phyloP scores from a whole-genome alignment of 139 green algal genomes.

The Zygnema cylindricum region DNA sequence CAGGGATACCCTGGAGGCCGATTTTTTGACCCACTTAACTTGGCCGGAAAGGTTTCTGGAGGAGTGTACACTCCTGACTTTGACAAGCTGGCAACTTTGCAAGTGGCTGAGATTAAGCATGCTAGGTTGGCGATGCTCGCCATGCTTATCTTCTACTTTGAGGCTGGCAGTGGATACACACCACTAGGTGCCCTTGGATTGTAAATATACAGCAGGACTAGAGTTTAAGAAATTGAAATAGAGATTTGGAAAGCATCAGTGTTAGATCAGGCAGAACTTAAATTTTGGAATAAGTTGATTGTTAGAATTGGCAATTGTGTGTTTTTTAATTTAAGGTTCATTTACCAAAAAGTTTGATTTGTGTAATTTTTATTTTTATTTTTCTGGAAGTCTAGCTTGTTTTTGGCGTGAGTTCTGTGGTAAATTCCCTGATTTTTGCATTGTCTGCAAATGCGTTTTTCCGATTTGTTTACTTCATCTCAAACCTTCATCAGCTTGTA shows the following conservation, averaged over 20 bases:
- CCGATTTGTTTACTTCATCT: too few relatives aligned
- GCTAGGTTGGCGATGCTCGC: conserved; percentile 50
- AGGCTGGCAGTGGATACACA: conserved; percentile 28
- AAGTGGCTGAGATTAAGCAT: conserved; percentile 50
- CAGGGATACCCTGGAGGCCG: conserved; percentile 68
- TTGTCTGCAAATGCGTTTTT: too few relatives aligned
- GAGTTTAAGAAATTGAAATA: background rate
- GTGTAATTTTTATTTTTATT: too few relatives aligned
- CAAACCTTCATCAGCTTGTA: too few relatives aligned
- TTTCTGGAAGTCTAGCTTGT: too few relatives aligned
- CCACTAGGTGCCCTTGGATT: conserved; percentile 36
- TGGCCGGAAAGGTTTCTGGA: conserved; percentile 63
- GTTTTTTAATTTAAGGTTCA: too few relatives aligned
- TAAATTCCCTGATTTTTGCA: too few relatives aligned
- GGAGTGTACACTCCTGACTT: conserved; percentile 34
- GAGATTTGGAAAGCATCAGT: background rate
- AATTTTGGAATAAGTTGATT: conserved; percentile 8
- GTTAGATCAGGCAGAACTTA: too few relatives aligned
- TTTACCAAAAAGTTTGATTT: too few relatives aligned
- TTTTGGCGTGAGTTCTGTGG: too few relatives aligned
- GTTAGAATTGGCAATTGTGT: too few relatives aligned
- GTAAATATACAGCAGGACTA: conserved; percentile 20
- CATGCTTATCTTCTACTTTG: conserved; percentile 60
- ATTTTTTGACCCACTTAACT: conserved; percentile 70
- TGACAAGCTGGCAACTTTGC: conserved; percentile 36